Base-by-base conservation (phyloP, 139 green algal genomes). In the Closterium sp. region DNA sequence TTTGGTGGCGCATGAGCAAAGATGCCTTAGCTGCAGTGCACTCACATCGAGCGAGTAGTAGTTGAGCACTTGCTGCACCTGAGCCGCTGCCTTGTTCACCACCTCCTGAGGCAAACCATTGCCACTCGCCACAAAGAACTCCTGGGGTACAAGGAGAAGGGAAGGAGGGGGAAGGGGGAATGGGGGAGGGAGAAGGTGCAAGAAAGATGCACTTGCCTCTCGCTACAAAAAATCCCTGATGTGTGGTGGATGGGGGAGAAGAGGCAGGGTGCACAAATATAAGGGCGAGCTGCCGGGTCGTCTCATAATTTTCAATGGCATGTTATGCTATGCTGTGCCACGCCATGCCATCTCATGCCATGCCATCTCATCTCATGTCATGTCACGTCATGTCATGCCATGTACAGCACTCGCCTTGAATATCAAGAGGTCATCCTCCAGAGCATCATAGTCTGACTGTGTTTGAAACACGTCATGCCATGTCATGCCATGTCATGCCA, bases 121-220 rank as follows among this genome's bases (percentile, higher is more conserved):
- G 28, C 91, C 91, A 33, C 88, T 89, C 83, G 91, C 91, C 33
- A 93, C 36, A 69, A 93, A 93, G 81, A 93, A 93, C n/a, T 93
- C 91, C 91, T 93, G 91, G 38, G 38, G 38, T 8, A 92, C 4
- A 5, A 43, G 84, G 33, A 12, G 88, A 31, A 8, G 25, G 88
- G 34, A 7, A 30, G 69, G 69, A 33, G 8, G 4, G 28, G 69
- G 69, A 7, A 30, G 8, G 69, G 38, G 38, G 38, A 66, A 66
- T 1, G 12, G 38, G 38, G 38, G 4, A 66, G 4, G 4, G 38
- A 10, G 38, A 66, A 66, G 4, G 38, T 5, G 4, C 1, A 66
- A 66, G 4, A 10, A 12, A 1, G 76, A 83, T 83, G 64, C 12
- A 83, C 12, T 83, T 88, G 33, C n/a, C n/a, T n/a, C n/a, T n/a